A percentile compares a stretch with the other conserved stretches of the same genome.
phyloP scores from a whole-genome alignment of 495 filamentous ascomycete genomes.

The Apiosordaria backusii region DNA sequence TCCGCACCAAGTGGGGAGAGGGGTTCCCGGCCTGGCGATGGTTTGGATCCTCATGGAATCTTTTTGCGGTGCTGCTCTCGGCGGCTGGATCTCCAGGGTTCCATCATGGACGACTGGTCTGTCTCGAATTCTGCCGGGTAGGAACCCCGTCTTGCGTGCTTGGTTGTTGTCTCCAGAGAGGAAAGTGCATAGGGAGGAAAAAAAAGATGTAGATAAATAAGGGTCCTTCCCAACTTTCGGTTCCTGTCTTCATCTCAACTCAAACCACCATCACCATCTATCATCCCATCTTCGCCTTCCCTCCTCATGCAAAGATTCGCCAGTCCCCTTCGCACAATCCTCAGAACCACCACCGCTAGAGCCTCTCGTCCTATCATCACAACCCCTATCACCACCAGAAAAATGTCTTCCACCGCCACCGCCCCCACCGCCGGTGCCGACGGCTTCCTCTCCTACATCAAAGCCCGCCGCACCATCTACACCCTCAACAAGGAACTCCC shows the following conservation, averaged over 20 bases:
- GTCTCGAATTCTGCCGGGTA: conserved; percentile 4
- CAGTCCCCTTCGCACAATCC: conserved; percentile 1
- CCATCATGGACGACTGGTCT: conserved; percentile 4
- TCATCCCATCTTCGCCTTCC: too few relatives aligned
- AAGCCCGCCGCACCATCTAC: conserved; percentile 58
- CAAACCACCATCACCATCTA: not conserved
- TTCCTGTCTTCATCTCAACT: not conserved
- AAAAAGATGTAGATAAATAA: conserved; percentile 6
- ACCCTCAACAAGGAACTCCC: conserved; percentile 51
- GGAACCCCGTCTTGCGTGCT: not conserved
- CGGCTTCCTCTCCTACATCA: conserved; percentile 50
- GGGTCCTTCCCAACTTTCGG: not conserved
- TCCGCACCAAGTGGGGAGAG: not conserved
- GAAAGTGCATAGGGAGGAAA: not conserved
- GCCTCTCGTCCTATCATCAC: not conserved
- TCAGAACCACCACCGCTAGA: conserved; percentile 13
- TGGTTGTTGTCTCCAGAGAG: too few relatives aligned
- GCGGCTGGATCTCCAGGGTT: conserved; percentile 1
- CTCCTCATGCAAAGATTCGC: conserved; percentile 9
- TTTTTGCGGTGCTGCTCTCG: not conserved
- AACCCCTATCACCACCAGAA: conserved; percentile 22
- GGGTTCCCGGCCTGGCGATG: not conserved
- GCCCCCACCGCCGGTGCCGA: conserved; percentile 34
- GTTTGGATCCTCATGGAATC: conserved; percentile 2
- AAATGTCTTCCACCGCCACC: conserved; percentile 15